Evolutionary conservation across 2,329 filamentous ascomycete genomes (phyloP).

Genomic region (Phaeosphaeria sp.): DNA sequence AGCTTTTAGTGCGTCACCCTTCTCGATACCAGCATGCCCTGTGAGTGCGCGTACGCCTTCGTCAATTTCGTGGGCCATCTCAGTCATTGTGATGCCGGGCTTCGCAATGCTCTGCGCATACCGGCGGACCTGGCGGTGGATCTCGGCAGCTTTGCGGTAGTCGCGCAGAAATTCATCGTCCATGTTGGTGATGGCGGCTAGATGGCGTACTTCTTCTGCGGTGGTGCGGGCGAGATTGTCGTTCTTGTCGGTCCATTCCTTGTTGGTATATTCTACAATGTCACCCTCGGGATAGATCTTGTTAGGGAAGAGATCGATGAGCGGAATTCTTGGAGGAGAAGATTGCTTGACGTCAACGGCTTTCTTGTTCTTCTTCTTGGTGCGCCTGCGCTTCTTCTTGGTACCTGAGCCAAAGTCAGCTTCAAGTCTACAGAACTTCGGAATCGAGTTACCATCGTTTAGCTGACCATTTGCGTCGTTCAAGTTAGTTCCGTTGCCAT

Average conservation of each 20-base stretch:
- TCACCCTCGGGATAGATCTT: conserved; percentile 76
- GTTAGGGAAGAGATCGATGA: conserved; percentile 74
- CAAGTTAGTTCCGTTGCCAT: conserved; percentile 45
- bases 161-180: conserved; percentile 78
- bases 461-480: conserved; percentile 28
- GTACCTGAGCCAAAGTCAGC: conserved; percentile 50
- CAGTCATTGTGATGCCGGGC: conserved; percentile 77
- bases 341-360: conserved; percentile 66
- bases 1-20: conserved; percentile 77
- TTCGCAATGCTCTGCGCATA: conserved; percentile 79
- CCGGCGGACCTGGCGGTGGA: conserved; percentile 83
- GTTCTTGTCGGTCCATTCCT: too few species aligned
- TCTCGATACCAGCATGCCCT: conserved; percentile 75
- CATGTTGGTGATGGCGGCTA: conserved; percentile 68
- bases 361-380: conserved; percentile 76
- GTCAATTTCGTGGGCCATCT: conserved; percentile 84
- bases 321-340: conserved; percentile 72
- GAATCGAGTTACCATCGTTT: conserved; percentile 11
- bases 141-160: conserved; percentile 84
- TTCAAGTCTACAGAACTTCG: background rate
- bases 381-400: conserved; percentile 75
- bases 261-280: conserved; percentile 70
- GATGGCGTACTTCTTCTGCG: conserved; percentile 79
- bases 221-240: conserved; percentile 81
- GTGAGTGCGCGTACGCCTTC: conserved; percentile 77